A percentile compares a stretch with the other conserved stretches of the same genome.
These are phyloP conservation scores for Talaromyces atroroseus DNA, from an alignment of 2,329 filamentous ascomycete species.

Conservation along the genomic window DNA sequence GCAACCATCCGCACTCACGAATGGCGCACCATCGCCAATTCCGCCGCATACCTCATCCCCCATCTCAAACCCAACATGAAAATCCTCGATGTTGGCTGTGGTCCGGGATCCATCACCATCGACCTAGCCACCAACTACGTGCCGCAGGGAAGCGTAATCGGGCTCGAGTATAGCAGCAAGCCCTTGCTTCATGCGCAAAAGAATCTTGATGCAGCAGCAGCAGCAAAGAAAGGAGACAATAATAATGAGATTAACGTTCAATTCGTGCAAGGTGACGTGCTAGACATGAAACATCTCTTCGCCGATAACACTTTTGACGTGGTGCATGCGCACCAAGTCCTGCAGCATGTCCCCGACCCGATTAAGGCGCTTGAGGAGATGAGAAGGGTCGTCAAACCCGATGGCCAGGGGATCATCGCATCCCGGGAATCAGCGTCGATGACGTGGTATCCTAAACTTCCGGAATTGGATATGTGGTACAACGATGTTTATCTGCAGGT, in stretches of 20 bases:
- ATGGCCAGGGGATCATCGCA: slow-evolving; percentile 46
- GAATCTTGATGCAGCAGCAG: slow-evolving; percentile 28
- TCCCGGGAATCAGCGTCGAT: slow-evolving; percentile 34
- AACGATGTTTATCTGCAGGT: slow-evolving; percentile 19
- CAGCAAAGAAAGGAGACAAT: slow-evolving; percentile 31
- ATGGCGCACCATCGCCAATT: slow-evolving; percentile 31
- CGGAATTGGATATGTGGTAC: slow-evolving; percentile 22
- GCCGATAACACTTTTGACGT: slow-evolving; percentile 51
- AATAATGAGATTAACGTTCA: neutral
- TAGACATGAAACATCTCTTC: slow-evolving; percentile 24
- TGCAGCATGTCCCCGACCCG: slow-evolving; percentile 52
- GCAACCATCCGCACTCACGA: slow-evolving; percentile 30
- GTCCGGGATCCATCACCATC: slow-evolving; percentile 38
- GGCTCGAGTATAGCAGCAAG: slow-evolving; percentile 29
- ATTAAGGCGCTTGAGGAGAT: slow-evolving; percentile 49
- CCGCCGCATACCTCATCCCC: slow-evolving; percentile 35
- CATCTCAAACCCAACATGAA: slow-evolving; percentile 29
- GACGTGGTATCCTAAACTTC: slow-evolving; percentile 28
- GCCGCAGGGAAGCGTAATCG: slow-evolving; percentile 33
- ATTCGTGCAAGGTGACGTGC: neutral
- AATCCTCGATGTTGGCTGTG: slow-evolving; percentile 43
- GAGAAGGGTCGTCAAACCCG: slow-evolving; percentile 47
- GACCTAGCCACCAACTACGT: slow-evolving; percentile 30
- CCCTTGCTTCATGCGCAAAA: slow-evolving; percentile 27
- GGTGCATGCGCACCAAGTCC: slow-evolving; percentile 55